phyloP scores from a whole-genome alignment of 495 filamentous ascomycete genomes.

The Hypoxylon rickii region DNA sequence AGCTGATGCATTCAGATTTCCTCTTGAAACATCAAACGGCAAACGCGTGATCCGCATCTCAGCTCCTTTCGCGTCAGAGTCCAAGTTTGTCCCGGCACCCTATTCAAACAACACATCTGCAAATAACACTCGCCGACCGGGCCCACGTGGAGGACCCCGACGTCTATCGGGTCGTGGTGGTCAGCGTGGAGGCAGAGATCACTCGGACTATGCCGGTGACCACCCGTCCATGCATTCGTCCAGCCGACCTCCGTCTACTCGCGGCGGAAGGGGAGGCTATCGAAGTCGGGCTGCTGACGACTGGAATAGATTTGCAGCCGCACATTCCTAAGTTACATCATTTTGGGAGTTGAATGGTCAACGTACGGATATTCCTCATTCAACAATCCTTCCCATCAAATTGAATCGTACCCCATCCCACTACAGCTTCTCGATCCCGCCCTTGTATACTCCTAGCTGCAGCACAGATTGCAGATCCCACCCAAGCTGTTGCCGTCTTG shows the following conservation, averaged over 20 bases:
- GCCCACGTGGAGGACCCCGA: slow-evolving; percentile 36
- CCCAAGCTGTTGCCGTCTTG: slow-evolving; percentile 5
- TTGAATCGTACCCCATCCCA: slow-evolving; percentile 2
- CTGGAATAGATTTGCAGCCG: slow-evolving; percentile 28
- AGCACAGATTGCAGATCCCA: slow-evolving; percentile 17
- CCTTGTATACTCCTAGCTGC: slow-evolving; percentile 10
- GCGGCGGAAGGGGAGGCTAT: slow-evolving; percentile 29
- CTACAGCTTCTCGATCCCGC: not conserved
- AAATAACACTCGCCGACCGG: slow-evolving; percentile 54
- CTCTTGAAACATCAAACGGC: slow-evolving; percentile 43
- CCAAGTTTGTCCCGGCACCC: slow-evolving; percentile 46
- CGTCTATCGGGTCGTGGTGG: slow-evolving; percentile 30
- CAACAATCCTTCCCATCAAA: slow-evolving; percentile 1
- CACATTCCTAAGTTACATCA: slow-evolving; percentile 21
- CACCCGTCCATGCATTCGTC: slow-evolving; percentile 29
- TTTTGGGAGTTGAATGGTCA: not conserved
- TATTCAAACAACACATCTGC: slow-evolving; percentile 41
- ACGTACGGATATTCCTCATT: slow-evolving; percentile 1
- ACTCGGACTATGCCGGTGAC: slow-evolving; percentile 25
- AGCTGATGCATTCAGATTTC: slow-evolving; percentile 48
- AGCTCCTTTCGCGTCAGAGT: slow-evolving; percentile 47
- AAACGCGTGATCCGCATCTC: slow-evolving; percentile 49
- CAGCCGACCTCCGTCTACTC: slow-evolving; percentile 26
- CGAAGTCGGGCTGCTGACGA: slow-evolving; percentile 33
- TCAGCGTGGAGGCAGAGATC: slow-evolving; percentile 36